Percentiles rank a stretch among this genome's conserved stretches.
Evolutionary conservation across 2,329 filamentous ascomycete species (phyloP).

Genomic region (Biscogniauxia mediterranea): DNA sequence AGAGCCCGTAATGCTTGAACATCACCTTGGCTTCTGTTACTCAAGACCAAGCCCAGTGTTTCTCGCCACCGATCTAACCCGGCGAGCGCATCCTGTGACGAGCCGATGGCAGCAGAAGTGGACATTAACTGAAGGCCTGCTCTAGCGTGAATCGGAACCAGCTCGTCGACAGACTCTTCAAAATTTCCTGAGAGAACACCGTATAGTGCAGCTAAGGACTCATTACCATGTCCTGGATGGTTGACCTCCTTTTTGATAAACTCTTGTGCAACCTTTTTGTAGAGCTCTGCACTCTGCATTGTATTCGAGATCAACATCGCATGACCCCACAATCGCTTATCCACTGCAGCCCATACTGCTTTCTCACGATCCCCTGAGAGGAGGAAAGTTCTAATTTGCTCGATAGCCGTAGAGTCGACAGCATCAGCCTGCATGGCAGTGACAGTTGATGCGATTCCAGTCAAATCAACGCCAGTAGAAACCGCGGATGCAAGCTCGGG

Average conservation of each 20-base stretch:
- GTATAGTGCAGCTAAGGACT: conserved; percentile 88
- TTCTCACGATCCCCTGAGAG: conserved; percentile 82
- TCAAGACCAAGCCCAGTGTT: conserved; percentile 79
- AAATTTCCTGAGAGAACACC: conserved; percentile 91
- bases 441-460: conserved; percentile 36
- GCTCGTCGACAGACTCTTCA: conserved; percentile 92
- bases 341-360: conserved; percentile 89
- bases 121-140: conserved; percentile 90
- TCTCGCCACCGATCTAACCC: conserved; percentile 94
- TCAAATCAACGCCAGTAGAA: conserved; percentile 37
- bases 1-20: conserved; percentile 73
- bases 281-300: conserved; percentile 71
- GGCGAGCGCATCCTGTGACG: conserved; percentile 71
- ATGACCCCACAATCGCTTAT: conserved; percentile 93
- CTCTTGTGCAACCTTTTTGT: conserved; percentile 91
- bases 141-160: conserved; percentile 88
- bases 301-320: conserved; percentile 84
- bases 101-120: conserved; percentile 59
- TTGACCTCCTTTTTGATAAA: conserved; percentile 96
- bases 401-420: conserved; percentile 66
- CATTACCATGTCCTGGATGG: conserved; percentile 72
- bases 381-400: conserved; percentile 70
- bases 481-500: conserved; percentile 24
- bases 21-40: conserved; percentile 83
- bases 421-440: conserved; percentile 57